Base-by-base conservation (phyloP, 228 moss, liverwort and hornwort species). In the Sphagnum magellanicum region DNA sequence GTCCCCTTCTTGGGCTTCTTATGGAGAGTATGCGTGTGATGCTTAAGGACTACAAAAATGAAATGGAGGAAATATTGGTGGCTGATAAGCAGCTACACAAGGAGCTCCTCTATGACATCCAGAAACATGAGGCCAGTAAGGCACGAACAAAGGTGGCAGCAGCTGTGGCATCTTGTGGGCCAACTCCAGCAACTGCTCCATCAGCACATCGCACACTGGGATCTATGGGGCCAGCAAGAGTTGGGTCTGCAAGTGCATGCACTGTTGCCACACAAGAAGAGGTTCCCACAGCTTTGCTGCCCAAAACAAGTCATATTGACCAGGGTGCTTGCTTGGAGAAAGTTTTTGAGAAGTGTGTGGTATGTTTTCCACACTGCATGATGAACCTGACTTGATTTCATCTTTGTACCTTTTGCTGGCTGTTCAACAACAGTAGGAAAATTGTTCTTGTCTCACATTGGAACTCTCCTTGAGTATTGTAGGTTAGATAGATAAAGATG, bases 41-140 rank as follows among this genome's bases (percentile, higher is more conserved):
- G 83, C 74, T 87, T 49, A 87, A 83, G 71, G 86, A 87, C 47
- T 87, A 87, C 71, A 87, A 87, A 63, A 80, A 74, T 69, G 86
- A 87, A 72, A 80, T 87, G 47, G 86, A 87, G 64, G 86, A 87
- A 63, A 83, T 87, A 15, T 16, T 87, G 48, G 83, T 87, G 6
- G 86, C 78, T 12, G 86, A 87, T 70, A 87, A 83, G 55, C 86
- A 87, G 78, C 86, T 87, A 7, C 86, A 82, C 61, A 83, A 78
- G 72, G 86, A 87, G 75, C 77, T 87, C 74, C 69, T 87, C 12
- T 87, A 87, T 67, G 86, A 87, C 50, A 87, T 87, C 74, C 86
- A 83, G 63, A 87, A 87, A 69, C 78, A 87, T 48, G 83, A 87
- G 49, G 75, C 68, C 32, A 79, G 77, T 10, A 80, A 80, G 67